Percentiles rank a stretch among this genome's conserved stretches.
Evolutionary conservation across 352 stramenopile genomes (phyloP).

Genomic region (Saprolegnia diclina): DNA sequence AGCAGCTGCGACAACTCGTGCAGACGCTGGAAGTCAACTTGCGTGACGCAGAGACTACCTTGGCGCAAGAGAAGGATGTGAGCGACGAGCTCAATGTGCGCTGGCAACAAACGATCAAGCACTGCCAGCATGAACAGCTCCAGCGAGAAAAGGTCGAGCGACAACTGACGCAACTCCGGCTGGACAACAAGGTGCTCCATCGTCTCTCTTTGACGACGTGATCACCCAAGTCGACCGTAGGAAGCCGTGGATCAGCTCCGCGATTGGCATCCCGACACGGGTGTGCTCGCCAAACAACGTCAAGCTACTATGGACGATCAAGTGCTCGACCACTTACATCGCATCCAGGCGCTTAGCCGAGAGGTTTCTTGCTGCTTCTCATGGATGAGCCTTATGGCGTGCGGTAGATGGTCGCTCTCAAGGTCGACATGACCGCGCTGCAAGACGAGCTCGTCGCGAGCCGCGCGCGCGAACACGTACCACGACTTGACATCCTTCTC

Average conservation of each 20-base stretch:
- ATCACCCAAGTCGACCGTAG: slow-evolving; percentile 7
- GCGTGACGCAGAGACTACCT: background rate
- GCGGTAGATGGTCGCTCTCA: too few relatives aligned
- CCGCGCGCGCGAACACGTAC: too few relatives aligned
- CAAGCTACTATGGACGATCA: background rate
- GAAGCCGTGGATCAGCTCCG: slow-evolving; percentile 10
- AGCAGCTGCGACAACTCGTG: too few relatives aligned
- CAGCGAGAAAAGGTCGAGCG: slow-evolving; percentile 36
- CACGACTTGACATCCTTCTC: too few relatives aligned
- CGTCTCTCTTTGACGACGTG: background rate
- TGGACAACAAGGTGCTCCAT: slow-evolving; percentile 6
- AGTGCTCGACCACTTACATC: background rate
- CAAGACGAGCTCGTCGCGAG: too few relatives aligned
- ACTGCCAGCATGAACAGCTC: slow-evolving; percentile 50
- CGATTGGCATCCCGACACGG: slow-evolving; percentile 22
- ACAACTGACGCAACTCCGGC: slow-evolving; percentile 19
- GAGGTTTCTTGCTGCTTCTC: too few relatives aligned
- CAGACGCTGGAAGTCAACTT: background rate
- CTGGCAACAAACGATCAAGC: slow-evolving; percentile 46
- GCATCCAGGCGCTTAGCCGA: background rate
- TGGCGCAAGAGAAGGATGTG: slow-evolving; percentile 47
- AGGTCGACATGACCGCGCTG: too few relatives aligned
- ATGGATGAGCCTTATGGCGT: too few relatives aligned
- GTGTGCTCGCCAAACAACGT: background rate
- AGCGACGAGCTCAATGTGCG: slow-evolving; percentile 52